A percentile compares a stretch with the other conserved stretches of the same genome.
phyloP scores from a whole-genome alignment of 2,329 filamentous ascomycete species.

The Chaetomium strumarium region DNA sequence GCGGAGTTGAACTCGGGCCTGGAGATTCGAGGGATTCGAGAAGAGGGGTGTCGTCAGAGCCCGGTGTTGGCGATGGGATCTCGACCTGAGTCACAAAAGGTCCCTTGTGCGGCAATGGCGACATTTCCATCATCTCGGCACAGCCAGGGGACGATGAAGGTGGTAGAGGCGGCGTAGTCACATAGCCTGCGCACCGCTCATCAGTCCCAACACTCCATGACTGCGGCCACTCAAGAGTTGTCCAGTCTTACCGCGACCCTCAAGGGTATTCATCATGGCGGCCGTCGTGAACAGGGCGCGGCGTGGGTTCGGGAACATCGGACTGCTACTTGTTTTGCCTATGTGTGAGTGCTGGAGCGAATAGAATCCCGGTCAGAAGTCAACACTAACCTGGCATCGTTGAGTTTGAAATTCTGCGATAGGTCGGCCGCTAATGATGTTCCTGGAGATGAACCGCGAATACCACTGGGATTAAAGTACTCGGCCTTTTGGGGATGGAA shows the following conservation, averaged over 20 bases:
- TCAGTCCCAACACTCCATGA: slow-evolving; percentile 13
- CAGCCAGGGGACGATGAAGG: slow-evolving; percentile 71
- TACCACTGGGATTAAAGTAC: slow-evolving; percentile 75
- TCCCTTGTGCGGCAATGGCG: slow-evolving; percentile 82
- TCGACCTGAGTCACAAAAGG: slow-evolving; percentile 61
- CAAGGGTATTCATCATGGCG: slow-evolving; percentile 55
- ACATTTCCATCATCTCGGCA: slow-evolving; percentile 85
- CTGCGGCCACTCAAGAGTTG: not conserved
- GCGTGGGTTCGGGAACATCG: slow-evolving; percentile 74
- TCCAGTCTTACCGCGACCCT: slow-evolving; percentile 50
- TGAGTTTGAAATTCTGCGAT: slow-evolving; percentile 94
- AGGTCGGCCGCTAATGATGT: slow-evolving; percentile 88
- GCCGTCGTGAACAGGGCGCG: slow-evolving; percentile 76
- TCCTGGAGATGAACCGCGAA: slow-evolving; percentile 82
- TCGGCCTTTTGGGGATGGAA: slow-evolving; percentile 56
- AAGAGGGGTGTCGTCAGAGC: slow-evolving; percentile 45
- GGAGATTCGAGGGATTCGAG: slow-evolving; percentile 58
- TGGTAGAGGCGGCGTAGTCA: slow-evolving; percentile 77
- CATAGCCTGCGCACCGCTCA: slow-evolving; percentile 49
- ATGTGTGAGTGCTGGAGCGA: slow-evolving; percentile 19
- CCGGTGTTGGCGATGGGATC: slow-evolving; percentile 66
- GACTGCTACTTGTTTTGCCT: slow-evolving; percentile 44
- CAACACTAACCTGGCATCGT: slow-evolving; percentile 62
- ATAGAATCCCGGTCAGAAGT: slow-evolving; percentile 1
- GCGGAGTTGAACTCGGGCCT: slow-evolving; percentile 40